Percentiles rank a stretch among this genome's conserved stretches.
phyloP scores from a whole-genome alignment of 1,139 yeast genomes.

The Scheffersomyces quercinus region DNA sequence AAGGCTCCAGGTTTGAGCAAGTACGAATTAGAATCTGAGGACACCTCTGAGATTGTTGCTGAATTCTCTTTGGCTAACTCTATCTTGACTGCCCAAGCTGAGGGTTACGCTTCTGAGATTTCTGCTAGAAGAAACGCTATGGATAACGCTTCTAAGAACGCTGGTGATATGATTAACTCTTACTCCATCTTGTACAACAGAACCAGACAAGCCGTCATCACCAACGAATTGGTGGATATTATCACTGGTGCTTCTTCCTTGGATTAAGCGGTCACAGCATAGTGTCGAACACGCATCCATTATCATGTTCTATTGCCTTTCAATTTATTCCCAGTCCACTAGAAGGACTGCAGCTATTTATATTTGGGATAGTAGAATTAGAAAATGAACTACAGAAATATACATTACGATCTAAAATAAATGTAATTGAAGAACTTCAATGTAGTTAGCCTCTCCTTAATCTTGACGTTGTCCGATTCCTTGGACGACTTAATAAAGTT shows the following conservation, averaged over 20 bases:
- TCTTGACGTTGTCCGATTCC: too few species aligned
- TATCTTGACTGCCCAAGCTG: conserved; percentile 89
- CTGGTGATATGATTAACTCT: conserved; percentile 96
- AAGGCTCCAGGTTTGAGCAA: conserved; percentile 84
- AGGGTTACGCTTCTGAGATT: conserved; percentile 97
- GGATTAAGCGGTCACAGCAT: conserved; percentile 51
- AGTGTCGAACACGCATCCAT: too few species aligned
- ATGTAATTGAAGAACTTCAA: too few species aligned
- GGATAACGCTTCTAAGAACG: conserved; percentile 99
- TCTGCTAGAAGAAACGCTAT: conserved; percentile 99
- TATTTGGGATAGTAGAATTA: too few species aligned
- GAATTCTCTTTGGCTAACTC: conserved; percentile 92
- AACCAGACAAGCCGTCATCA: conserved; percentile 99
- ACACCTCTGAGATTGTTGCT: conserved; percentile 60
- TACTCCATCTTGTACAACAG: conserved; percentile 98
- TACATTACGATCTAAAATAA: too few species aligned
- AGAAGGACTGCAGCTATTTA: too few species aligned
- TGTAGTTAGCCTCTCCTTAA: too few species aligned
- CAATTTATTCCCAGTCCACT: too few species aligned
- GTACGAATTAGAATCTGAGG: conserved; percentile 81
- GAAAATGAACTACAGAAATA: too few species aligned
- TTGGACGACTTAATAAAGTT: too few species aligned
- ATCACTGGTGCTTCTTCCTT: conserved; percentile 99
- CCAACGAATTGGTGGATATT: conserved; percentile 98
- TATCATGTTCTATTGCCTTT: too few species aligned